Conservation (phyloP, 768 basidiomycete species). For the Scleroderma citrinum region DNA sequence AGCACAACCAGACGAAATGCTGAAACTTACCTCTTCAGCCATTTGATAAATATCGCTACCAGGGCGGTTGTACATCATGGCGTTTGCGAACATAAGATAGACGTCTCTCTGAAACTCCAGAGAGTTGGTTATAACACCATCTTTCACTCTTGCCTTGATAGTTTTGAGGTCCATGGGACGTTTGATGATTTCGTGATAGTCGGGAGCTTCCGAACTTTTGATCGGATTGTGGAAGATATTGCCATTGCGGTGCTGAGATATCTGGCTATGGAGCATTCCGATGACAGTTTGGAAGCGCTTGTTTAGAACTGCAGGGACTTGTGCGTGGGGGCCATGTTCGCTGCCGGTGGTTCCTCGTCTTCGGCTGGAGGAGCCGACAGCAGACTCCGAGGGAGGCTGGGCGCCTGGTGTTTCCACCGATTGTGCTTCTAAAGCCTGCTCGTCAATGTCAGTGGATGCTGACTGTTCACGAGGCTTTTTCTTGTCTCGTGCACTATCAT, state of each 20-base stretch:
- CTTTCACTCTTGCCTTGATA: conserved; percentile 79
- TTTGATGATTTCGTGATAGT: conserved; percentile 88
- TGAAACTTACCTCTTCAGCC: conserved; percentile 78
- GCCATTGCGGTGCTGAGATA: conserved; percentile 81
- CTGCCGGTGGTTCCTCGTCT: conserved; percentile 11
- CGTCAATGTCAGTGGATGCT: conserved; percentile 27
- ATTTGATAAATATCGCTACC: conserved; percentile 82
- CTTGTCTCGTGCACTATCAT: conserved; percentile 22
- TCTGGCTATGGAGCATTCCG: conserved; percentile 71
- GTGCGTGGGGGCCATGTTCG: conserved; percentile 12
- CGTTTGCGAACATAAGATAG: conserved; percentile 92
- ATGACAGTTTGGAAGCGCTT: conserved; percentile 82
- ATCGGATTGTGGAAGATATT: conserved; percentile 91
- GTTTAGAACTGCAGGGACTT: conserved; percentile 32
- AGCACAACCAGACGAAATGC: neutral
- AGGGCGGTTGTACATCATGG: conserved; percentile 93
- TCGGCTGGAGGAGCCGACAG: conserved; percentile 13
- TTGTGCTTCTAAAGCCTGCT: conserved; percentile 33
- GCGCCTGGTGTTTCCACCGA: too few species aligned
- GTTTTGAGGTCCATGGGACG: conserved; percentile 96
- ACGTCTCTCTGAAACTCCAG: conserved; percentile 88
- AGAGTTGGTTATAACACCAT: conserved; percentile 74
- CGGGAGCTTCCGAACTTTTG: conserved; percentile 80
- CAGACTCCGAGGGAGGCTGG: conserved; percentile 2
- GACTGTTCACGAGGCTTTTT: conserved; percentile 24